Conservation (phyloP, 1,139 yeast genomes). For the Hyphopichia pseudoburtonii region DNA sequence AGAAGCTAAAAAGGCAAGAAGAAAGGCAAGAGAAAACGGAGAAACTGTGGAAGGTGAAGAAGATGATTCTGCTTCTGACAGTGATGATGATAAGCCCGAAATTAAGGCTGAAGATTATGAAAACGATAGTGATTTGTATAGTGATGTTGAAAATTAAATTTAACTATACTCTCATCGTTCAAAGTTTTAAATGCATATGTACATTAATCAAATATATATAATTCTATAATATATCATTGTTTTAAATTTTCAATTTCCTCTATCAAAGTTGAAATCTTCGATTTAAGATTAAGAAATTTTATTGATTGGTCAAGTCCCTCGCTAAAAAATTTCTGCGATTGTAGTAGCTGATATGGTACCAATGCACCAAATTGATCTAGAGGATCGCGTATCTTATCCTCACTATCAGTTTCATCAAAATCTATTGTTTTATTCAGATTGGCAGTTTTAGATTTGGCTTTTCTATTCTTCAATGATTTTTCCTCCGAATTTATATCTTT, state of each 20-base stretch:
- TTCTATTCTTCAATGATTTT: slow-evolving; percentile 6
- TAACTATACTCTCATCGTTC: slow-evolving; percentile 4
- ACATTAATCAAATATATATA: not conserved
- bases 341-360: slow-evolving; percentile 42
- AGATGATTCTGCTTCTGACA: slow-evolving; percentile 16
- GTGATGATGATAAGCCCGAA: slow-evolving; percentile 31
- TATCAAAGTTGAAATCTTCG: slow-evolving; percentile 18
- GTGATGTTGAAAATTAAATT: slow-evolving; percentile 33
- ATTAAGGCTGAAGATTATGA: slow-evolving; percentile 47
- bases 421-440: slow-evolving; percentile 1
- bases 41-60: slow-evolving; percentile 24
- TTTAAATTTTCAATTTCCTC: slow-evolving; percentile 15
- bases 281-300: slow-evolving; percentile 25
- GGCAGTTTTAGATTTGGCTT: too few relatives aligned
- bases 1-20: slow-evolving; percentile 71
- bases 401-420: not conserved
- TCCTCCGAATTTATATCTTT: not conserved
- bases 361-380: slow-evolving; percentile 51
- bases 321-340: slow-evolving; percentile 39
- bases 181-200: not conserved
- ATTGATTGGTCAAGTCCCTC: slow-evolving; percentile 28
- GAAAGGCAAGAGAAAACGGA: slow-evolving; percentile 56
- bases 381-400: slow-evolving; percentile 31
- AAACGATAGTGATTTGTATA: slow-evolving; percentile 49
- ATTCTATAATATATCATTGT: not conserved